Evolutionary conservation across 768 basidiomycete species (phyloP), one percentile per base, ranked within the genome.

Genomic region (Naganishia antarctica): DNA sequence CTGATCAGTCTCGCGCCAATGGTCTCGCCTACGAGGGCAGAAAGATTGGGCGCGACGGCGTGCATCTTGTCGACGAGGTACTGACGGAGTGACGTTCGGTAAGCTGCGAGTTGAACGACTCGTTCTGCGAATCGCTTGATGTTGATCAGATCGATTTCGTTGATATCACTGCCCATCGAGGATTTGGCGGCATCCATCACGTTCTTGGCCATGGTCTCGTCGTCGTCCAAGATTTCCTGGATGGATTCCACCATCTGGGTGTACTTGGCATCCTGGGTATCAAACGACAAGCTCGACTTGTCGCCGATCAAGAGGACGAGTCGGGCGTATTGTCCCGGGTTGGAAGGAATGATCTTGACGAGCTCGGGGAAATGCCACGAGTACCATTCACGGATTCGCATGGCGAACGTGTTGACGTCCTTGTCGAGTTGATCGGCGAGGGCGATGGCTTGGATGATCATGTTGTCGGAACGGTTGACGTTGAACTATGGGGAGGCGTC

Each of bases 381-480:
- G 78, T 98, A 98, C 94, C 94, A 98, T 78, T 98, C 94, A 71
- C 94, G 84, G 57, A 96, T 86, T 34, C 94, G 89, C 94, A 98
- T 98, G 21, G 92, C 88, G 78, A 98, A 97, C 31, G 93, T 85
- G 81, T 98, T 98, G 79, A 97, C 91, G 78, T 98, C 94, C 82
- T 97, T 98, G 84, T 98, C 94, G 73, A 97, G 87, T 74, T 97
- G 93, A 80, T 98, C 94, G 72, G 96, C 89, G 64, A 97, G 86
- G 4, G 93, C 90, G 76, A 98, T 97, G 65, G 94, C 94, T 80
- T 97, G 94, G 71, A 98, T 98, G 80, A 98, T 97, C 94, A 98
- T 98, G 83, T 98, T 96, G 80, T 96, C 92, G 63, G 90, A 85
- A 65, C 75, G 74, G 71, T 77, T 77, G 70, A 77, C 76, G 70